Evolutionary conservation across 176 grass and related monocot species (phyloP), one percentile per base, ranked within the genome.

Genomic region (Eragrostis curvula): DNA sequence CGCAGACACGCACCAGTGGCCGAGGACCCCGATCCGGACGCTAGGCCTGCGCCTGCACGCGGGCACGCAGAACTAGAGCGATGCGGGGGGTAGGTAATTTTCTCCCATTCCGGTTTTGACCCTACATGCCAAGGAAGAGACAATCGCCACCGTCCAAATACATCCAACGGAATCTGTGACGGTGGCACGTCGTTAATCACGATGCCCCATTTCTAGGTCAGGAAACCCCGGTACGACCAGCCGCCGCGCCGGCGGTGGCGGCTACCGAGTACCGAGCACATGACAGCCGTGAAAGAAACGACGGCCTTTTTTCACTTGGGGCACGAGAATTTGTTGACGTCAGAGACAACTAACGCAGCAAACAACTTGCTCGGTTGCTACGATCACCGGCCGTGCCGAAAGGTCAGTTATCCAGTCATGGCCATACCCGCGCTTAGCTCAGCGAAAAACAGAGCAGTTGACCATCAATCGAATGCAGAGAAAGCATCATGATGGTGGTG

Each of bases 121-220:
- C 60, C 58, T 66, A 44, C 47, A 6, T 9, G n/a, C 8, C 6
- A 18, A 12, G 77, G 15, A 56, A 76, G 12, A 53, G 83, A 77
- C 56, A 51, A 71, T 89, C 78, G 17, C 66, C 88, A 52, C 79
- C 84, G 84, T 83, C 79, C 67, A 82, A 41, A 39, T 16, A 21
- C 29, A 65, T 74, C 67, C 66, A 28, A 73, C 43, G 3, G 20
- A 32, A 83, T 82, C 88, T 41, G 5, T 23, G 46, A 78, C 66
- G 73, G 73, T 21, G 78, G 52, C 23, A 60, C 69, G 9, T 56
- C 82, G 65, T 64, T 74, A 40, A 81, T 66, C 56, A 64, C 65
- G 78, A 64, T 9, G 66, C 56, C 57, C 0, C 40, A 42, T 65
- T 61, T 28, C 58, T 85, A 81, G 82, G 82, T 74, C 63, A 85